A percentile compares a stretch with the other conserved stretches of the same genome.
phyloP scores from a whole-genome alignment of 345 rosid species.

The Kernera saxatilis region DNA sequence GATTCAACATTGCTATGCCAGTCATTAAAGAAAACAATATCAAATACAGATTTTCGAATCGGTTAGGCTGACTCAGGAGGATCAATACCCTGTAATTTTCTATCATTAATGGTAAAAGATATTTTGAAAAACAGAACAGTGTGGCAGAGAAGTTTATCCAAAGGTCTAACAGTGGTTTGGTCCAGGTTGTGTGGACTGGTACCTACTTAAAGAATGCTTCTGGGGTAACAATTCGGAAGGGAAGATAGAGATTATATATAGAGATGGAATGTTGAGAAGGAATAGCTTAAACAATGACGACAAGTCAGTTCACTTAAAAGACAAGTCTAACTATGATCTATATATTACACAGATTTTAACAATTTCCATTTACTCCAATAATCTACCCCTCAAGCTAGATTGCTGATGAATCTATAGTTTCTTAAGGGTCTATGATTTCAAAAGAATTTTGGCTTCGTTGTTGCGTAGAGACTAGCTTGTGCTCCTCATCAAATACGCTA shows the following conservation, averaged over 20 bases:
- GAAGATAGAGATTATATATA: not conserved
- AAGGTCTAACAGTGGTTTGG: no score
- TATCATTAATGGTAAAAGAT: not conserved
- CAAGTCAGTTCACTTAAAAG: not conserved
- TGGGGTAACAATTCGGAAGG: not conserved
- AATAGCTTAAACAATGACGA: not conserved
- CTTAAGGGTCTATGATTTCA: slow-evolving; percentile 15
- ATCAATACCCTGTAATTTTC: not conserved
- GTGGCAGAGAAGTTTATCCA: not conserved
- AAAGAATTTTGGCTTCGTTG: not conserved
- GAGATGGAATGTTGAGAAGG: not conserved
- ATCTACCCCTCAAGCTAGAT: slow-evolving; percentile 1
- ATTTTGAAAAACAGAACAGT: not conserved
- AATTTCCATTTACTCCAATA: slow-evolving; percentile 17
- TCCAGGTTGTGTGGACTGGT: no score
- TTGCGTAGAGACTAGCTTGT: slow-evolving; percentile 33
- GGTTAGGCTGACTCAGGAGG: slow-evolving; percentile 16
- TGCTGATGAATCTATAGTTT: slow-evolving; percentile 5
- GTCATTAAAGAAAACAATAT: not conserved
- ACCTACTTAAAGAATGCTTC: no score
- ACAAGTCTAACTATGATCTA: slow-evolving; percentile 13
- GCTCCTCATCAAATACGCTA: slow-evolving; percentile 67
- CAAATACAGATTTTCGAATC: not conserved
- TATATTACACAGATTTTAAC: slow-evolving; percentile 18
- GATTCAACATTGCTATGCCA: slow-evolving; percentile 4